Base-by-base conservation (phyloP, 2,329 filamentous ascomycete genomes). In the Cordyceps farinosa region DNA sequence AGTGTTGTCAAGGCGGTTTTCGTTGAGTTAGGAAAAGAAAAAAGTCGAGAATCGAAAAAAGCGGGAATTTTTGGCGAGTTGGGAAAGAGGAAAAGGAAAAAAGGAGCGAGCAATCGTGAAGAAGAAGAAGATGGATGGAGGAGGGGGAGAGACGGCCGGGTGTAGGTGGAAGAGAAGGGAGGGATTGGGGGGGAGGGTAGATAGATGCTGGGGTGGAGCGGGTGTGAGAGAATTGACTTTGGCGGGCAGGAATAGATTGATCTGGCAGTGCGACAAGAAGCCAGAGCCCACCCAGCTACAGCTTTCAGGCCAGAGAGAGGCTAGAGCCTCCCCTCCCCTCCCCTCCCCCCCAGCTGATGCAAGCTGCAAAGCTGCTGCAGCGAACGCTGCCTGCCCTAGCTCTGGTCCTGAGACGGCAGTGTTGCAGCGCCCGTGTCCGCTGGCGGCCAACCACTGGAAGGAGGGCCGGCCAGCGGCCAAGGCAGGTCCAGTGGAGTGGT, bases 111-210 rank as follows among this genome's bases (percentile, higher is more conserved):
- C 44, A 64, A 64, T 65, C 62, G 59, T 58, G 54, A 47, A 47
- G 57, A 61, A 45, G 57, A 52, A 42, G 22, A 57, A 51, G 54
- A 61, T 55, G 52, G 63, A 34, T 59, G 54, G 38, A 65, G 51
- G 65, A 65, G 59, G 65, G 44, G 53, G 61, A 65, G 62, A 61
- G 64, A 66, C 65, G 67, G 66, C 64, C 63, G 63, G 63, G 66
- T 65, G 64, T 67, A 55, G 64, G 55, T 61, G 64, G 66, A 56
- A 45, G 56, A 62, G 60, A 64, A 54, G 65, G 55, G 63, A 42
- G 61, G 63, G 64, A 64, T 61, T 62, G 59, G 63, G 51, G 65
- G 57, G 63, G 45, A 65, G 38, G 50, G 32, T 38, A 17, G 59
- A 56, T 57, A 58, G 61, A 45, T 55, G 64, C 51, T 61, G 58